Percentiles rank a stretch among this genome's conserved stretches.
Conservation (phyloP, 2,329 filamentous ascomycete species). For the Pseudogymnoascus sp. region DNA sequence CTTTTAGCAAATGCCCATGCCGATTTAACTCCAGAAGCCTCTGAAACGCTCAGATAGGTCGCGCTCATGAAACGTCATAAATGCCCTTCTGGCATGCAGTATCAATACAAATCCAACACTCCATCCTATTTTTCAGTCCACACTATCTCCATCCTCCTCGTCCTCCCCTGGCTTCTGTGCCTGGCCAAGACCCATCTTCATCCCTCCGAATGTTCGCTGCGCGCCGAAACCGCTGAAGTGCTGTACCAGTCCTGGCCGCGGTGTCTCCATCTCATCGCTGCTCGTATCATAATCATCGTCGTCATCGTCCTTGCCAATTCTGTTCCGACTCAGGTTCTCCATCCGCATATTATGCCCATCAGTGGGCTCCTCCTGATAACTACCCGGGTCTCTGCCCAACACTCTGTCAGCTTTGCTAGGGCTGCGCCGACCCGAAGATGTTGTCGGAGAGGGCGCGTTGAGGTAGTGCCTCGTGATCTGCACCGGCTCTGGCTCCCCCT, state of each 20-base stretch:
- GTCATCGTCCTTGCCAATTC: constrained; percentile 16
- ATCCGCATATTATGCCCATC: constrained; percentile 21
- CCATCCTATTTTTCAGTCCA: constrained; percentile 4
- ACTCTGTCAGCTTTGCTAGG: constrained; percentile 28
- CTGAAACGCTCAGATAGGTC: not conserved
- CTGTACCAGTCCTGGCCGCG: not conserved
- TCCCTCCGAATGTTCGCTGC: constrained; percentile 8
- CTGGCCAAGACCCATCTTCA: not conserved
- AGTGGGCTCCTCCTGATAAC: constrained; percentile 13
- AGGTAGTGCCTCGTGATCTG: constrained; percentile 11
- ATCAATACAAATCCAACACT: not conserved
- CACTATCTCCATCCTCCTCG: constrained; percentile 4
- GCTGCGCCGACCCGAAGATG: not conserved
- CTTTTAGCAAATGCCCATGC: not conserved
- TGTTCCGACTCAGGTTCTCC: constrained; percentile 17
- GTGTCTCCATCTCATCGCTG: constrained; percentile 22
- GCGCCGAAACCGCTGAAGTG: constrained; percentile 7
- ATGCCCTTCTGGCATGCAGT: not conserved
- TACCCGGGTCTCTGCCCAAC: constrained; percentile 25
- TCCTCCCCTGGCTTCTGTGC: not conserved
- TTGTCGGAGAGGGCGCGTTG: constrained; percentile 11
- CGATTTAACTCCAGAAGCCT: constrained; percentile 5
- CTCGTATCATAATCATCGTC: constrained; percentile 25
- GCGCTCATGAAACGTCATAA: constrained; percentile 1
- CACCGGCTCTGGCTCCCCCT: constrained; percentile 9